Conservation (phyloP, 345 rosid species). For the Combretum micranthum region DNA sequence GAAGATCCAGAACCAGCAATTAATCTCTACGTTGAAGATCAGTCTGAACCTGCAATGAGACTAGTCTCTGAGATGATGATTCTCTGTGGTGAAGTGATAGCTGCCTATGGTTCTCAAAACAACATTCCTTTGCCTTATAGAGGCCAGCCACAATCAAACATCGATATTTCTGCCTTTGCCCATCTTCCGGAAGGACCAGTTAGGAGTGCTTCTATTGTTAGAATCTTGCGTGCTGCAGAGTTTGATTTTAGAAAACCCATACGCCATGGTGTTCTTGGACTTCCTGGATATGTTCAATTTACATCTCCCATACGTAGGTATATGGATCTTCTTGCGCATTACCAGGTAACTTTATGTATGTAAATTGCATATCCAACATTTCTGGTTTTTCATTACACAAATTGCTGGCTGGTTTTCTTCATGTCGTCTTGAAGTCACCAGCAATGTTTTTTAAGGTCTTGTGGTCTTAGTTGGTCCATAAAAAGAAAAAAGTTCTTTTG, state of each 20-base stretch:
- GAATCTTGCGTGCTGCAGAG: constrained; percentile 85
- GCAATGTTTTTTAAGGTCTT: too few species aligned
- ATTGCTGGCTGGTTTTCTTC: too few species aligned
- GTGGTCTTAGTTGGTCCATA: too few species aligned
- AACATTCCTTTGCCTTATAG: constrained; percentile 85
- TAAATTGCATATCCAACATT: too few species aligned
- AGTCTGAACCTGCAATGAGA: constrained; percentile 86
- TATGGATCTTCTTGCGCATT: constrained; percentile 95
- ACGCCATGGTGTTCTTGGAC: constrained; percentile 80
- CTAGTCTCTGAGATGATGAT: constrained; percentile 97
- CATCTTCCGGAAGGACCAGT: constrained; percentile 98
- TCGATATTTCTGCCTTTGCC: constrained; percentile 68
- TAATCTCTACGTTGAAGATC: constrained; percentile 80
- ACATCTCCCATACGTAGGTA: constrained; percentile 97
- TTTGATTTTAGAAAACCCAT: constrained; percentile 75
- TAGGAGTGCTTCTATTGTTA: constrained; percentile 68
- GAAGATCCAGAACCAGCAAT: constrained; percentile 79
- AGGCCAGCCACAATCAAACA: constrained; percentile 92
- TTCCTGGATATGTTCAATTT: constrained; percentile 97
- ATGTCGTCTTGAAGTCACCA: too few species aligned
- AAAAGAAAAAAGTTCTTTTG: too few species aligned
- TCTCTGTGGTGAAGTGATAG: constrained; percentile 91
- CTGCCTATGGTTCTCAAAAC: constrained; percentile 66
- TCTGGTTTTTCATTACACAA: too few species aligned
- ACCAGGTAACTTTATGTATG: constrained; percentile 56